Percentiles rank a stretch among this genome's conserved stretches.
Conservation (phyloP, 805 yeast genomes). For the Wickerhamomyces silvicola region DNA sequence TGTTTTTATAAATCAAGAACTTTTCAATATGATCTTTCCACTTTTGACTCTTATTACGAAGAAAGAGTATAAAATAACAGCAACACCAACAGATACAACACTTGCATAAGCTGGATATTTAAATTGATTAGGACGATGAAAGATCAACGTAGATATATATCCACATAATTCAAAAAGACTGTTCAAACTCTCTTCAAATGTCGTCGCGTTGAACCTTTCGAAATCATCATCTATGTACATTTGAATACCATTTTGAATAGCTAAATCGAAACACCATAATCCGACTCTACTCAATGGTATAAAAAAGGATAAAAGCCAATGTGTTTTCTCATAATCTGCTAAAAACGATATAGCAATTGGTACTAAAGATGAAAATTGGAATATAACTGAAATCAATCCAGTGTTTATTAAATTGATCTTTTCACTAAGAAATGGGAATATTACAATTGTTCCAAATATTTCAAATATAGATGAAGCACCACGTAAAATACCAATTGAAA, state of each 20-base stretch:
- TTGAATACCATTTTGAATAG: slow-evolving; percentile 29
- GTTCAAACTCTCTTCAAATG: slow-evolving; percentile 28
- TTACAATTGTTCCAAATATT: slow-evolving; percentile 24
- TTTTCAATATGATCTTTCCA: not conserved
- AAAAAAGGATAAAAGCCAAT: slow-evolving; percentile 19
- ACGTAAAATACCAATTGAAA: slow-evolving; percentile 27
- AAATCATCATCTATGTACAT: slow-evolving; percentile 25
- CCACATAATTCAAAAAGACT: slow-evolving; percentile 25
- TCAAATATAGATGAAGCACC: slow-evolving; percentile 28
- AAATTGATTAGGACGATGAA: slow-evolving; percentile 24
- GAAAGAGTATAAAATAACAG: slow-evolving; percentile 3
- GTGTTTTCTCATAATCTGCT: slow-evolving; percentile 6
- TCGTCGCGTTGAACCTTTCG: slow-evolving; percentile 27
- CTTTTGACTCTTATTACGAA: slow-evolving; percentile 5
- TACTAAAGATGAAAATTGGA: slow-evolving; percentile 23
- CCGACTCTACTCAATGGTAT: slow-evolving; percentile 31
- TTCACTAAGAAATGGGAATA: slow-evolving; percentile 23
- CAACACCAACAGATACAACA: slow-evolving; percentile 6
- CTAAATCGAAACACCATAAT: slow-evolving; percentile 35
- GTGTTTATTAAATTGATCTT: slow-evolving; percentile 24
- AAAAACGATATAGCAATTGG: slow-evolving; percentile 20
- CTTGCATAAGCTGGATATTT: slow-evolving; percentile 22
- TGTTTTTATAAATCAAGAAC: too few species aligned
- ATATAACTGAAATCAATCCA: slow-evolving; percentile 24
- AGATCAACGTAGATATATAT: slow-evolving; percentile 24